A percentile compares a stretch with the other conserved stretches of the same genome.
These are phyloP conservation scores for Fusarium gaditjirri DNA, from an alignment of 2,329 filamentous ascomycete genomes.

Conservation along the genomic window DNA sequence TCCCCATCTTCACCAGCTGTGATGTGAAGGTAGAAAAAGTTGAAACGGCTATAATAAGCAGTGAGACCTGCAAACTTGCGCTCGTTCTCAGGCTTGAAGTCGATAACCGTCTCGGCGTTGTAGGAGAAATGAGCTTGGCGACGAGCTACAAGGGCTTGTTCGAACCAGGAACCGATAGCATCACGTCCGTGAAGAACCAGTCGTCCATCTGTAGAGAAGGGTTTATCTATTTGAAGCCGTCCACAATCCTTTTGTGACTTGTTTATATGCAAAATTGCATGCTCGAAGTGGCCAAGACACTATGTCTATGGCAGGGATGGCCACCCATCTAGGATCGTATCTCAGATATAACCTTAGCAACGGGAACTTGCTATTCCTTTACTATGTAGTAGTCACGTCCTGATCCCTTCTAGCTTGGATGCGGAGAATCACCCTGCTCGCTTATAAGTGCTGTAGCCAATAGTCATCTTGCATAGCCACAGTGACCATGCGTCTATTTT, in stretches of 20 bases:
- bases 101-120: conserved; percentile 66
- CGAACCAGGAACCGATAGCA: conserved; percentile 66
- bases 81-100: conserved; percentile 65
- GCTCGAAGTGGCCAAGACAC: background rate
- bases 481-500: background rate
- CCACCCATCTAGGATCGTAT: background rate
- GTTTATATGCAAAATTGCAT: background rate
- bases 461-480: background rate
- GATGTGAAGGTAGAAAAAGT: conserved; percentile 71
- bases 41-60: conserved; percentile 71
- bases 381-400: background rate
- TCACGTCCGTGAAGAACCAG: conserved; percentile 62
- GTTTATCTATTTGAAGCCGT: background rate
- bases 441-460: background rate
- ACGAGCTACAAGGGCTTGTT: conserved; percentile 65
- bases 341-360: background rate
- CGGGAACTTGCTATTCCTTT: no score
- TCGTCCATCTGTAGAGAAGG: conserved; percentile 52
- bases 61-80: conserved; percentile 69
- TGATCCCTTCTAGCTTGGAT: background rate
- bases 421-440: background rate
- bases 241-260: fast-evolving
- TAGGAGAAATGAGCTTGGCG: conserved; percentile 69
- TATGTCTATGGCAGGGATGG: fast-evolving
- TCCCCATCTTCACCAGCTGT: conserved; percentile 64